Base-by-base conservation (phyloP, 2,329 filamentous ascomycete species). In the Aspergillus ustus region DNA sequence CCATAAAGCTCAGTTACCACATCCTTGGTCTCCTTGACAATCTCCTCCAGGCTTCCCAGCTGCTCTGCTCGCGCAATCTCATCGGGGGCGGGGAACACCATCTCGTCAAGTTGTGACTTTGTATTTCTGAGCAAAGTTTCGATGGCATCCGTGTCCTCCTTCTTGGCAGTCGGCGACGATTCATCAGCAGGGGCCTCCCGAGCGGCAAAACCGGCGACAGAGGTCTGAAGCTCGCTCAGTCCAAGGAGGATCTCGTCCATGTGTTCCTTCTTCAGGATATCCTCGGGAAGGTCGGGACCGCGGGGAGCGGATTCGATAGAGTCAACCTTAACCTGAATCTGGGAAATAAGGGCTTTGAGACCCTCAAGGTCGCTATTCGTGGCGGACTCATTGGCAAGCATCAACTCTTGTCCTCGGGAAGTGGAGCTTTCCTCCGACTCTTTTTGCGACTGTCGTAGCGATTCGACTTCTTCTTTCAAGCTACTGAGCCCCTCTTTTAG, bases 61-160 rank as follows among this genome's bases (percentile, higher is more conserved):
- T 88, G 83, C 59, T 87, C 84, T 48, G 85, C 84, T 34, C 81
- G 85, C 9, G 93, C 87, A 2, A 87, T 81, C 60, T 91, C 87
- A 37, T 93, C 90, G 0, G 70, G 85, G 54, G 93, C 82, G 1
- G 85, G 82, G 28, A 86, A 74, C 5, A 76, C 86, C 53, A 96
- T 85, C 62, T 96, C 93, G 61, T 97, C 94, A 9, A 98, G 81
- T 51, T 91, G 91, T 5, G 89, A 88, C 74, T 97, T 97, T 34
- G 93, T 93, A 73, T 96, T 97, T 46, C 90, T 88, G 13, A 98
- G 83, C 52, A 98, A 88, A 0, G 91, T 96, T 76, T 97, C 94
- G 61, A 98, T 93, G 11, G 92, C 92, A 63, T 94, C 88, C 0
- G 93, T 91, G 69, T 98, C 93, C 67, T 97, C 92, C 72, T 91